A percentile compares a stretch with the other conserved stretches of the same genome.
These are phyloP conservation scores for Trifolium dubium DNA, from an alignment of 306 rosid species.

Conservation along the genomic window DNA sequence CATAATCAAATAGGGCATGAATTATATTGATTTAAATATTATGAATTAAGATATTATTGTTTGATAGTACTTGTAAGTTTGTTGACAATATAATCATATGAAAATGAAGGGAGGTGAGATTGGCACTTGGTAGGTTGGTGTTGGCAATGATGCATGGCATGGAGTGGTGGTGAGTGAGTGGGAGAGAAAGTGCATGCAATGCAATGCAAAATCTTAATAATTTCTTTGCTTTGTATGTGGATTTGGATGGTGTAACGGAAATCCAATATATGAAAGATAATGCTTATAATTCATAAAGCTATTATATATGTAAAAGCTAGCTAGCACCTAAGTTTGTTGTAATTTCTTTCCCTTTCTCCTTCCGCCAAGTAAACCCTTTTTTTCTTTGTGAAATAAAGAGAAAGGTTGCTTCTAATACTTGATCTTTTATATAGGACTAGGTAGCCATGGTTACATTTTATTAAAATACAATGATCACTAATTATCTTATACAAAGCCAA, in stretches of 20 bases:
- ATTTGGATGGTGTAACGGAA: conserved; percentile 44
- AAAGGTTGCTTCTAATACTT: conserved; percentile 38
- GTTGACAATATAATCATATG: conserved; percentile 29
- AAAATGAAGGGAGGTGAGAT: conserved; percentile 32
- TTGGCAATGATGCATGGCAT: conserved; percentile 44
- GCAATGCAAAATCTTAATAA: background rate
- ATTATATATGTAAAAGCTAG: conserved; percentile 34
- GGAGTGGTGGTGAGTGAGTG: conserved; percentile 35
- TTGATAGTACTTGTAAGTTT: conserved; percentile 35
- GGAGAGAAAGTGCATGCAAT: conserved; percentile 37
- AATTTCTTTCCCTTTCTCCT: conserved; percentile 45
- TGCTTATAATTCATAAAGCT: conserved; percentile 27
- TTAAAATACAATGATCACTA: background rate
- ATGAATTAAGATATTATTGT: background rate
- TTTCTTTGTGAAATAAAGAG: conserved; percentile 30
- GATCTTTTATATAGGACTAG: background rate
- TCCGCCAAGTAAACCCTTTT: conserved; percentile 51
- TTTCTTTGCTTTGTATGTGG: conserved; percentile 40
- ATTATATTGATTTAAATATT: background rate
- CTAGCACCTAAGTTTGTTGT: conserved; percentile 17
- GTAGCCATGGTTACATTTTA: background rate
- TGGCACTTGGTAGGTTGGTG: conserved; percentile 47
- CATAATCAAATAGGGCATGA: background rate
- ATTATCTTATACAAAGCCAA: background rate
- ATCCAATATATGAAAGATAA: conserved; percentile 9